These are phyloP conservation scores for Pinus tabuliformis DNA, from an alignment of 75 land plant genomes.

Conservation along the genomic window DNA sequence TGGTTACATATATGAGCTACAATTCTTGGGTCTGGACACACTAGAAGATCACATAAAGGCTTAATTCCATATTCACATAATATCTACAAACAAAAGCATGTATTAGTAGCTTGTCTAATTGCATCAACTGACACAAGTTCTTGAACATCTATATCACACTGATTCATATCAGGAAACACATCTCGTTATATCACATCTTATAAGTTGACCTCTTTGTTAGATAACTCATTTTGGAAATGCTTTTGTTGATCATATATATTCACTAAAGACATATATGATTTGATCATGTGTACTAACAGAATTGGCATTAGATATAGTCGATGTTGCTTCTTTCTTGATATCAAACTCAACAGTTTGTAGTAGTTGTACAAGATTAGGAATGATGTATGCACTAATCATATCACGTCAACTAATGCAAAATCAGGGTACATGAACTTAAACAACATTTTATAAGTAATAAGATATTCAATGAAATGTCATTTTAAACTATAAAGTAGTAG, in stretches of 20 bases:
- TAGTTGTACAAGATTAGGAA: slow-evolving; percentile 51
- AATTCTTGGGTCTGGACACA: slow-evolving; percentile 50
- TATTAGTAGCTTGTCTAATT: too few relatives aligned
- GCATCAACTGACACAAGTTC: too few relatives aligned
- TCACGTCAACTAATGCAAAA: slow-evolving; percentile 18
- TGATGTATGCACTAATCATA: slow-evolving; percentile 59
- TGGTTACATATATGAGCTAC: slow-evolving; percentile 20
- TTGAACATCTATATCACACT: neutral
- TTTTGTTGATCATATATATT: neutral
- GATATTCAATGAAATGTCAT: neutral
- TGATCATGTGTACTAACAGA: slow-evolving; percentile 71
- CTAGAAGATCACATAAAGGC: slow-evolving; percentile 58
- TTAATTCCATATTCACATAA: slow-evolving; percentile 62
- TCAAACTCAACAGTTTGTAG: slow-evolving; percentile 67
- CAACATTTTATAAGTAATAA: neutral
- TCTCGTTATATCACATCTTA: neutral
- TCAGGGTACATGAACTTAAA: neutral
- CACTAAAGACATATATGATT: slow-evolving; percentile 41
- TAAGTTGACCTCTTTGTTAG: neutral
- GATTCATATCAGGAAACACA: neutral
- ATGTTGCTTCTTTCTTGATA: slow-evolving; percentile 79
- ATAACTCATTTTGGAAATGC: neutral
- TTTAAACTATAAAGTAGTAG: neutral
- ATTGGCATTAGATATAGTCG: slow-evolving; percentile 83
- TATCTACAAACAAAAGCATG: slow-evolving; percentile 20